Conservation (phyloP, 2,329 filamentous ascomycete species). For the Colletotrichum shisoi region DNA sequence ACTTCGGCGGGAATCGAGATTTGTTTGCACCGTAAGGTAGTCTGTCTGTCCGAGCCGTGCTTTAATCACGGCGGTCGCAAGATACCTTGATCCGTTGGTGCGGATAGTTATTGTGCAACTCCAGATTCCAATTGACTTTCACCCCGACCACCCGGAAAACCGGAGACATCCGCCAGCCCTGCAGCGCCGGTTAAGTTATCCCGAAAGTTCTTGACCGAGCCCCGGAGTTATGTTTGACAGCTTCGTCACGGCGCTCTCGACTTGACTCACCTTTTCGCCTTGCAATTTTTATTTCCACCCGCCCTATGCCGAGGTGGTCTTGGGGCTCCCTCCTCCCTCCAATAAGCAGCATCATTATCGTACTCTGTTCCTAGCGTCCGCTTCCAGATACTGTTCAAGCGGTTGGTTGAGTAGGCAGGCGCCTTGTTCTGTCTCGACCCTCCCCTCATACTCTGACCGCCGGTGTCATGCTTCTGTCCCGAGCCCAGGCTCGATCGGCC, state of each 20-base stretch:
- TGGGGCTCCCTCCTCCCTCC: background rate
- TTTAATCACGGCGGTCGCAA: background rate
- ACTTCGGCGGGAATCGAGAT: background rate
- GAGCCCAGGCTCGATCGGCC: constrained; percentile 10
- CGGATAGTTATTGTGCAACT: background rate
- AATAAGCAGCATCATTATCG: background rate
- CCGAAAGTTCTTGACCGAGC: background rate
- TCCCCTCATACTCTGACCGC: background rate
- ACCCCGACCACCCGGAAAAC: background rate
- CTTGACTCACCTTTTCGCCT: background rate
- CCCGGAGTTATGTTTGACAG: constrained; percentile 19
- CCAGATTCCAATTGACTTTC: background rate
- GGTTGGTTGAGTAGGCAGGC: background rate
- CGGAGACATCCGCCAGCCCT: background rate
- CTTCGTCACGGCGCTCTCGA: background rate
- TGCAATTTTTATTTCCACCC: background rate
- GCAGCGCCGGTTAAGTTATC: too few relatives aligned
- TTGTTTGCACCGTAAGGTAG: background rate
- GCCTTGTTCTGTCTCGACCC: background rate
- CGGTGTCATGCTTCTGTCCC: constrained; percentile 17
- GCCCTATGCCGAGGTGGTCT: background rate
- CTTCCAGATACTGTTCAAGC: background rate
- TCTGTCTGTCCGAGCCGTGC: background rate
- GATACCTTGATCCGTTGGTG: background rate
- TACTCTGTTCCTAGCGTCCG: background rate